Base-by-base conservation (phyloP, 228 moss, liverwort and hornwort genomes). In the Sphagnum fallax region DNA sequence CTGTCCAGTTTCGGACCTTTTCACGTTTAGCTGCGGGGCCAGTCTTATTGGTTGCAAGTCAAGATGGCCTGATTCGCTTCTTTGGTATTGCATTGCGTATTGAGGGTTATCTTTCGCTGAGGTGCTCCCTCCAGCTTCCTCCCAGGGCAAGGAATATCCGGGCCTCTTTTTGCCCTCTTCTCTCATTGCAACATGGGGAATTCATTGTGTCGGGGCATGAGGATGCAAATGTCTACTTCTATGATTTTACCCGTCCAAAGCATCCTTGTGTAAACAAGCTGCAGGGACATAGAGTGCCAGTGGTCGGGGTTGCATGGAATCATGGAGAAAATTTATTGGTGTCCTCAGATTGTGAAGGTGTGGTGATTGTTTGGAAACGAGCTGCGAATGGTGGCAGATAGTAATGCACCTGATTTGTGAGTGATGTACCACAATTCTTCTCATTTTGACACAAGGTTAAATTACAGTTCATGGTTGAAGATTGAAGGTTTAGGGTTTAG, bases 251-350 rank as follows among this genome's bases (percentile, higher is more conserved):
- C 11, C 91, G 97, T 14, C 91, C 91, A 12, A 88, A 83, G 69
- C 90, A 90, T 72, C 97, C 93, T 49, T 98, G 97, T 62, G 97
- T 98, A 61, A 98, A 98, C 82, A 98, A 98, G 72, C 88, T 98
- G 6, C 93, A 98, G 86, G 97, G 97, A 52, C 97, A 98, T 71
- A 67, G 87, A 59, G 97, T 91, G 74, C 97, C 97, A 16, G 84
- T 88, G 13, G 97, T 98, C 16, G 97, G 97, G 59, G 97, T 98
- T 4, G 78, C 97, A 55, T 98, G 97, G 97, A 98, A 98, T 70
- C 88, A 98, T 52, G 93, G 91, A 49, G 97, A 93, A 74, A 93
- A 98, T 75, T 67, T 93, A 55, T 70, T 98, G 6, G 97, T 91
- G 11, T 89, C 97, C 15, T 98, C 97, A 14, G 97, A 98, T 66